Base-by-base conservation (phyloP, 2,329 filamentous ascomycete species). In the Monilinia polystroma region DNA sequence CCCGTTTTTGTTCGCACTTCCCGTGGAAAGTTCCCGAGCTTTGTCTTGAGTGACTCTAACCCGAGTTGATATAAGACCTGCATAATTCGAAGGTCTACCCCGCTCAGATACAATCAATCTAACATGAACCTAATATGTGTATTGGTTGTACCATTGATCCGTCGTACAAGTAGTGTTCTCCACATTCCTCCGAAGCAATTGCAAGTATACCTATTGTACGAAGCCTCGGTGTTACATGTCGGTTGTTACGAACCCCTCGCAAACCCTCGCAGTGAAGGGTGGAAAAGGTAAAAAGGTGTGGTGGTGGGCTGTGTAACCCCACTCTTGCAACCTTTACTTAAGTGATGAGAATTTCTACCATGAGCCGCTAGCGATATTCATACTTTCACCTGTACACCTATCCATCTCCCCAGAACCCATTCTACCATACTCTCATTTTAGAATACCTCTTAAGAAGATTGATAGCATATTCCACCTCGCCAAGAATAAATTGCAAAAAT, bases 401-500 rank as follows among this genome's bases (percentile, higher is more conserved):
- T 23, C 56, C 35, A 59, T n/a, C 26, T 14, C 47, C 10, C 11
- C 7, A 26, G 20, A 56, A n/a, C 16, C 14, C 18, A 8, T 38
- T 11, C 16, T 23, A 29, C 23, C 8, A 20, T 5, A 20, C 11
- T 38, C 20, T n/a, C 47, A 18, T 8, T 12, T 23, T 5, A 18
- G 20, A 38, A 35, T n/a, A 20, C 14, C 20, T 23, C 11, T 18
- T 8, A 23, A 10, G 11, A 23, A 47, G 32, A 41, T 47, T 16
- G 23, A 23, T 18, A 49, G 11, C 45, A 10, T 26, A 12, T 49
- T 38, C 8, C 6, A 10, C 41, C 43, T 38, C 53, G 62, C 23
- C 26, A 51, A 64, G 20, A 54, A 35, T 11, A 41, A 54, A 62
- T 67, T 45, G 68, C 49, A 70, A 73, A 56, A 16, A 76, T 76